Evolutionary conservation across 164 flowering plant species (phyloP), one percentile per base, ranked within the genome.

Genomic region (Nelumbo lutea): DNA sequence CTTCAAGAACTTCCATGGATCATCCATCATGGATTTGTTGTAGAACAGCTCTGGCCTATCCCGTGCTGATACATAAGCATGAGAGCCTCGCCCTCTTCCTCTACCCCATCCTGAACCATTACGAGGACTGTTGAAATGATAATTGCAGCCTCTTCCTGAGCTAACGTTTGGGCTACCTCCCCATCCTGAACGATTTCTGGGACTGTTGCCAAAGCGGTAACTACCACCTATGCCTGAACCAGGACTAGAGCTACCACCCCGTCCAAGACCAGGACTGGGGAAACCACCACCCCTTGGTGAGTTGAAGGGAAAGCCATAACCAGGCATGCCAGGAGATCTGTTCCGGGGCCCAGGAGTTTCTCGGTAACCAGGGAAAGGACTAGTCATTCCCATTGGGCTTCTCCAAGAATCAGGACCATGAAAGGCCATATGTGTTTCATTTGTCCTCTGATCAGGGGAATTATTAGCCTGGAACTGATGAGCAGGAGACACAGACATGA

Each of bases 1-100:
- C 66, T 73, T 69, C 78, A 92, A 64, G 42, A 50, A 56, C 77
- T 80, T 74, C 97, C 96, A 90, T 6, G 97, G 97, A 57, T 92
- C 97, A 74, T 85, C 97, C 4, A 86, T 63, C 96, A 92, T 90
- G 64, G 92, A 88, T 72, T 74, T 80, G 55, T 76, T 61, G 65
- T 81, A 91, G 70, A 79, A 88, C 64, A 52, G 39, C 47, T 82
- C 75, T 9, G 84, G 81, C 50, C 74, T 77, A 14, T 67, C 82
- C 57, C 61, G 60, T 52, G 81, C 83, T 6, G 84, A 81, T 64
- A 68, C 62, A 64, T 13, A 45, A 64, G 59, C 59, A 74, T 69
- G 75, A 44, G 40, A 75, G 61, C 85, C 85, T 13, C 41, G 63
- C 13, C 81, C 77, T 75, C 86, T 73, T 70, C 88, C 85, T 52